Percentiles rank a stretch among this genome's conserved stretches.
These are phyloP conservation scores for Nannizziopsis barbatae DNA, from an alignment of 2,329 filamentous ascomycete genomes.

Conservation along the genomic window DNA sequence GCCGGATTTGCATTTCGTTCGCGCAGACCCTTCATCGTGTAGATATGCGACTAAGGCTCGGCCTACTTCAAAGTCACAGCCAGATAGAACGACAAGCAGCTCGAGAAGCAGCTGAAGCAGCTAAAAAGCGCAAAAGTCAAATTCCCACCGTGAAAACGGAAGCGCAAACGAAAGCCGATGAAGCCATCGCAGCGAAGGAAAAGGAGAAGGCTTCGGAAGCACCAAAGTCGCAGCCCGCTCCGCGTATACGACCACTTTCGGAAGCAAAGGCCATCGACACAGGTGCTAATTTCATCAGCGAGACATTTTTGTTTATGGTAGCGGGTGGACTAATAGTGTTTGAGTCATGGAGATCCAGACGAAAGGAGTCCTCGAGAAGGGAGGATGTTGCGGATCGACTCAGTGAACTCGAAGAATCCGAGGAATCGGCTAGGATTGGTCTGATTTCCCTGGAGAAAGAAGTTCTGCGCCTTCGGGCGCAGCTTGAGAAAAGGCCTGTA, in stretches of 20 bases:
- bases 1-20: slow-evolving; percentile 48
- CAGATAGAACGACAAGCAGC: slow-evolving; percentile 36
- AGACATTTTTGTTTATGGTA: slow-evolving; percentile 55
- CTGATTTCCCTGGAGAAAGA: slow-evolving; percentile 39
- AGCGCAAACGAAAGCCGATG: slow-evolving; percentile 47
- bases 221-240: slow-evolving; percentile 38
- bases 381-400: slow-evolving; percentile 52
- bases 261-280: slow-evolving; percentile 59
- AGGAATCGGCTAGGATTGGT: slow-evolving; percentile 31
- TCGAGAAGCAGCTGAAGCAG: slow-evolving; percentile 44
- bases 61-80: slow-evolving; percentile 51
- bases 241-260: slow-evolving; percentile 52
- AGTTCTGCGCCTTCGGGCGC: slow-evolving; percentile 32
- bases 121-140: slow-evolving; percentile 42
- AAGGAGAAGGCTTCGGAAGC: slow-evolving; percentile 37
- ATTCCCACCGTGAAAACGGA: slow-evolving; percentile 53
- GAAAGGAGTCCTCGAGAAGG: slow-evolving; percentile 49
- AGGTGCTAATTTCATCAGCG: slow-evolving; percentile 58
- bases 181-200: slow-evolving; percentile 36
- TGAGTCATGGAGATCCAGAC: slow-evolving; percentile 49
- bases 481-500: slow-evolving; percentile 23
- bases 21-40: slow-evolving; percentile 54
- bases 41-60: slow-evolving; percentile 58
- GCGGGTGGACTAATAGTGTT: slow-evolving; percentile 52
- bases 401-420: slow-evolving; percentile 45